Evolutionary conservation across 2,329 filamentous ascomycete species (phyloP).

Genomic region (Clonostachys rosea): DNA sequence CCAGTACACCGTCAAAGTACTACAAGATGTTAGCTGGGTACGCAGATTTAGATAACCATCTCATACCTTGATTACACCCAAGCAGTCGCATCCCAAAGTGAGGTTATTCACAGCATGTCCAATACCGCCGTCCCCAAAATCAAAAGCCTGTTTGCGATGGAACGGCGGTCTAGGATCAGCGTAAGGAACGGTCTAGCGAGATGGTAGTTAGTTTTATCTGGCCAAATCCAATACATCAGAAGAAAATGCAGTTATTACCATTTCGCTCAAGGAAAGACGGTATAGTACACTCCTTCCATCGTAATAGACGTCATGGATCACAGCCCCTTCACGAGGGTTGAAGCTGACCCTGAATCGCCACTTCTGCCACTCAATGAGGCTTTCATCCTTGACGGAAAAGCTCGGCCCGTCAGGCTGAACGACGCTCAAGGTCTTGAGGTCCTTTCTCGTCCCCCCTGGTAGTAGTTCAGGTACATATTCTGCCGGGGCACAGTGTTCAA

Average conservation of each 20-base stretch:
- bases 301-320: constrained; percentile 64
- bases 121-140: constrained; percentile 63
- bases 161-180: constrained; percentile 59
- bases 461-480: constrained; percentile 37
- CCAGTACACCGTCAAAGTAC: constrained; percentile 28
- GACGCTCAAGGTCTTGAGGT: constrained; percentile 54
- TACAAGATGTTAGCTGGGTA: constrained; percentile 15
- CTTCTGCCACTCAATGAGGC: constrained; percentile 52
- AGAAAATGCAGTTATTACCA: constrained; percentile 27
- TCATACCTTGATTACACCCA: constrained; percentile 51
- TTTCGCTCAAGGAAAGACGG: constrained; percentile 62
- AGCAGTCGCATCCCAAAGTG: constrained; percentile 60
- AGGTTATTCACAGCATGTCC: constrained; percentile 65
- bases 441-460: constrained; percentile 33
- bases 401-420: constrained; percentile 28
- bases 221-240: neutral
- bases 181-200: constrained; percentile 47
- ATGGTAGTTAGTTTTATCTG: neutral
- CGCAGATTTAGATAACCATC: neutral
- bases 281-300: constrained; percentile 63
- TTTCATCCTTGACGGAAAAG: constrained; percentile 33
- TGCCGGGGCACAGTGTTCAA: constrained; percentile 20
- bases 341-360: constrained; percentile 67
- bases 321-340: constrained; percentile 65
- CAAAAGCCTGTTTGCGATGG: constrained; percentile 65